Conservation (phyloP, 2,329 filamentous ascomycete genomes). For the Xylariomycetidae sp. region DNA sequence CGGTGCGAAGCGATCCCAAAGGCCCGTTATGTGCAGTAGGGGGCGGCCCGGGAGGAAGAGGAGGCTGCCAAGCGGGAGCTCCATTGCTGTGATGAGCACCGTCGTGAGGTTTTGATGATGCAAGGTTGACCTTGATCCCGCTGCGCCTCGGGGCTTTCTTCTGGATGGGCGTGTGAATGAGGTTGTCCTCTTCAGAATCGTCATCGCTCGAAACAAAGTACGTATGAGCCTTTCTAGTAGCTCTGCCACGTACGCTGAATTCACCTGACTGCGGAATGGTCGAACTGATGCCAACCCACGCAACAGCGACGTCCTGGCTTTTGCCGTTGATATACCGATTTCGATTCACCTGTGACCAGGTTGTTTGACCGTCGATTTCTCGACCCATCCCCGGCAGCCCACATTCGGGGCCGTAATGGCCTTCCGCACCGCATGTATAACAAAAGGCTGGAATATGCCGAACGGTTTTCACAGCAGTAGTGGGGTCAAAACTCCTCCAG, state of each 20-base stretch:
- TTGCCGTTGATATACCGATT: constrained; percentile 44
- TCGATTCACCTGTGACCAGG: constrained; percentile 49
- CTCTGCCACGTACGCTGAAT: constrained; percentile 21
- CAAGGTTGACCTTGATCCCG: constrained; percentile 19
- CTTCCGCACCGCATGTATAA: constrained; percentile 48
- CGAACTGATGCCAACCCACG: constrained; percentile 14
- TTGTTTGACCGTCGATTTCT: constrained; percentile 31
- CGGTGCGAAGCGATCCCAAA: too few relatives aligned
- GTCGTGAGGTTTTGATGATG: constrained; percentile 4
- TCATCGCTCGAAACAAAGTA: constrained; percentile 29
- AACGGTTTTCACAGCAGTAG: constrained; percentile 41
- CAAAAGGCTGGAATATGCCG: constrained; percentile 47
- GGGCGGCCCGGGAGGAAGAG: constrained; percentile 20
- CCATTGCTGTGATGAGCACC: too few relatives aligned
- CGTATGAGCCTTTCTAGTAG: constrained; percentile 22
- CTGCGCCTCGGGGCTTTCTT: constrained; percentile 16
- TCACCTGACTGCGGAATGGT: not conserved
- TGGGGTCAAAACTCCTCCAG: constrained; percentile 53
- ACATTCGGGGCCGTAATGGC: constrained; percentile 57
- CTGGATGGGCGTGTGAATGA: constrained; percentile 22
- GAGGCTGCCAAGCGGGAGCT: constrained; percentile 16
- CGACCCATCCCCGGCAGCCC: constrained; percentile 20
- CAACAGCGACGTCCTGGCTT: constrained; percentile 35
- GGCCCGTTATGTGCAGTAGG: too few relatives aligned
- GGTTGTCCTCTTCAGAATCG: constrained; percentile 28